phyloP scores from a whole-genome alignment of 495 filamentous ascomycete genomes.

The Penicillium taxi region DNA sequence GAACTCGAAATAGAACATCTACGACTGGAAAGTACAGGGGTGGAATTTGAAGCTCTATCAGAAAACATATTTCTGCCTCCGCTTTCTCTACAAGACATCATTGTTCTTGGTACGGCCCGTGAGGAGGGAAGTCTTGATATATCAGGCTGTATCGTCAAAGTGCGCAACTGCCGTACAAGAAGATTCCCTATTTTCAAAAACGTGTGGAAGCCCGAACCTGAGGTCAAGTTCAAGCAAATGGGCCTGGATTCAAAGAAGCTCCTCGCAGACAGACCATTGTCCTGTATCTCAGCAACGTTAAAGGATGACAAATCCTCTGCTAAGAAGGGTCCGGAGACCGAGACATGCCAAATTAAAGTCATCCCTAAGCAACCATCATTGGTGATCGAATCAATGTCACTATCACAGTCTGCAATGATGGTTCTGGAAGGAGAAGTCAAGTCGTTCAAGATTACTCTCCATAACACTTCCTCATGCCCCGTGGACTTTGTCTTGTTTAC shows the following conservation, averaged over 20 bases:
- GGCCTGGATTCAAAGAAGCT: conserved; percentile 55
- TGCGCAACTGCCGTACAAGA: conserved; percentile 71
- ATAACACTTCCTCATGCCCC: conserved; percentile 66
- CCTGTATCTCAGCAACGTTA: conserved; percentile 44
- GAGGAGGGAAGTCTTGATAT: conserved; percentile 60
- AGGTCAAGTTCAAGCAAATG: conserved; percentile 66
- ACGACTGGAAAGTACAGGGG: conserved; percentile 62
- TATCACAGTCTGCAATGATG: conserved; percentile 84
- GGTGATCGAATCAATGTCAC: conserved; percentile 62
- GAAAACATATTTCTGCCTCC: conserved; percentile 65
- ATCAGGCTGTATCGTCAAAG: conserved; percentile 69
- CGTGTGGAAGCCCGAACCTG: conserved; percentile 63
- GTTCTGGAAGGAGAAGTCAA: conserved; percentile 79
- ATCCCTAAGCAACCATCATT: conserved; percentile 71
- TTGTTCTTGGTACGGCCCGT: conserved; percentile 60
- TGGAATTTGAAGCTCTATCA: conserved; percentile 56
- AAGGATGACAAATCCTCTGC: conserved; percentile 31
- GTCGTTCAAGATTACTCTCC: conserved; percentile 68
- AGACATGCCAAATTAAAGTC: conserved; percentile 51
- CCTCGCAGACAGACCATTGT: conserved; percentile 44
- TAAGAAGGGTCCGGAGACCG: conserved; percentile 30
- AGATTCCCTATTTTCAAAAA: conserved; percentile 75
- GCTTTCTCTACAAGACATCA: conserved; percentile 70
- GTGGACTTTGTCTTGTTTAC: conserved; percentile 82
- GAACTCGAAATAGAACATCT: conserved; percentile 82